These are phyloP conservation scores for Lathyrus sativus DNA, from an alignment of 306 rosid species.

Conservation along the genomic window DNA sequence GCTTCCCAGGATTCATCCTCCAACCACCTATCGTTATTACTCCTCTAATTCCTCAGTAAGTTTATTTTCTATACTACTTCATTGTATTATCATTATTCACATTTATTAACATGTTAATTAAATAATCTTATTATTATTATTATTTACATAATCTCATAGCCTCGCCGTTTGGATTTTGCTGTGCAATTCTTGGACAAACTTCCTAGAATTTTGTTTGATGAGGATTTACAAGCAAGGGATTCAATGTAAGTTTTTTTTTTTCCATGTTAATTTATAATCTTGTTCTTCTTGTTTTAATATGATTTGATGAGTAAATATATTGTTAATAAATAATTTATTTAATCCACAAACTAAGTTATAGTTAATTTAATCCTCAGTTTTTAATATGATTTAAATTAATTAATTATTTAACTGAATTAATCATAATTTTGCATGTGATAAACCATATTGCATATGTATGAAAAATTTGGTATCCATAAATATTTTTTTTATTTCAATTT, in stretches of 20 bases:
- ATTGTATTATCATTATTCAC: neutral
- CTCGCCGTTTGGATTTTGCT: slow-evolving; percentile 66
- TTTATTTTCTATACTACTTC: neutral
- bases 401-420: no score
- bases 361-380: no score
- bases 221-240: slow-evolving; percentile 65
- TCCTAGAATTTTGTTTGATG: slow-evolving; percentile 68
- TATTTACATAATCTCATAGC: slow-evolving; percentile 35
- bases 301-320: no score
- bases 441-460: no score
- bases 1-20: slow-evolving; percentile 49
- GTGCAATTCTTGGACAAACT: slow-evolving; percentile 64
- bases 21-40: slow-evolving; percentile 38
- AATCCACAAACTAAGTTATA: no score
- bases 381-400: no score
- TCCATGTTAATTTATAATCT: neutral
- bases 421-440: no score
- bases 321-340: no score
- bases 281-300: neutral
- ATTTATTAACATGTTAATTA: neutral
- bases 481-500: slow-evolving; percentile 21
- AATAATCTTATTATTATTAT: neutral
- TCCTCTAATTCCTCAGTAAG: slow-evolving; percentile 44
- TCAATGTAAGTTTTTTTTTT: slow-evolving; percentile 53
- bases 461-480: no score